These are phyloP conservation scores for Xylaria grammica DNA, from an alignment of 495 filamentous ascomycete species.

Conservation along the genomic window DNA sequence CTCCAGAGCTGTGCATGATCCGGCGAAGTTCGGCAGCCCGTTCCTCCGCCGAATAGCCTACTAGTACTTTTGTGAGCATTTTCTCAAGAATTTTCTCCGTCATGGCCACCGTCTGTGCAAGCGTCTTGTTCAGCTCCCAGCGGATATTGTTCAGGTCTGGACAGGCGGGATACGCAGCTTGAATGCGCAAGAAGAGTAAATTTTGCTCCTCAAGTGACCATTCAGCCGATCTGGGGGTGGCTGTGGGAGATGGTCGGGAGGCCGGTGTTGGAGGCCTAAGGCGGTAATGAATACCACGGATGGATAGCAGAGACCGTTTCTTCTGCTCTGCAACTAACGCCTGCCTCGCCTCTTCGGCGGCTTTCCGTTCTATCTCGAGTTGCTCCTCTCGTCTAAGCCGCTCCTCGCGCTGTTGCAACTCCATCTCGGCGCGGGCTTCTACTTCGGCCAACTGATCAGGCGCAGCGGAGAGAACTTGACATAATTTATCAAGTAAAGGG, in stretches of 20 bases:
- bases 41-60: constrained; percentile 23
- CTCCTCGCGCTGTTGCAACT: constrained; percentile 20
- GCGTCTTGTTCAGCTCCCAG: constrained; percentile 30
- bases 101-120: constrained; percentile 31
- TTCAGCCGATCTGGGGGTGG: not conserved
- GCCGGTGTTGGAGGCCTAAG: constrained; percentile 1
- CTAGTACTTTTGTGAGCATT: constrained; percentile 31
- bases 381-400: constrained; percentile 17
- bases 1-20: constrained; percentile 29
- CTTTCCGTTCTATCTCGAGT: constrained; percentile 15
- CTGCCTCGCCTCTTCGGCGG: constrained; percentile 23
- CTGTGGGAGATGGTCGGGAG: constrained; percentile 7
- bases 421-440: constrained; percentile 21
- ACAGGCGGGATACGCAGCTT: constrained; percentile 31
- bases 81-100: constrained; percentile 30
- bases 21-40: constrained; percentile 26
- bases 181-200: constrained; percentile 33
- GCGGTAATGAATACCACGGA: constrained; percentile 16
- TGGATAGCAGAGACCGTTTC: constrained; percentile 28
- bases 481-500: constrained; percentile 19
- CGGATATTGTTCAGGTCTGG: constrained; percentile 25
- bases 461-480: constrained; percentile 11
- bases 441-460: constrained; percentile 19
- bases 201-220: constrained; percentile 35
- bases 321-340: constrained; percentile 23